Conservation (phyloP, 345 rosid species). For the Clarkia xantiana region DNA sequence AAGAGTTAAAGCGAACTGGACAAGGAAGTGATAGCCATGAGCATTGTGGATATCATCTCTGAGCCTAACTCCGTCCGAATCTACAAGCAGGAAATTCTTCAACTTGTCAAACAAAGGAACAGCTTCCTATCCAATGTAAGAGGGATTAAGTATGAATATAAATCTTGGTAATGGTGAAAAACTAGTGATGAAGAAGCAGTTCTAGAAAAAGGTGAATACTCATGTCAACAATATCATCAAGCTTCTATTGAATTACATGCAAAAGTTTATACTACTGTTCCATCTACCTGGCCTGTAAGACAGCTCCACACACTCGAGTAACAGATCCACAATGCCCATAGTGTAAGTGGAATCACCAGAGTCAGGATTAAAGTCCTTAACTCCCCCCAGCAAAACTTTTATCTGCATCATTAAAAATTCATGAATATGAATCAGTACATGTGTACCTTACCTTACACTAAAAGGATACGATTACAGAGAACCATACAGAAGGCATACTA, state of each 20-base stretch:
- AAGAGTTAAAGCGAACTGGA: conserved; percentile 77
- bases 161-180: not conserved
- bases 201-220: conserved; percentile 1
- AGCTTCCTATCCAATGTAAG: too few relatives aligned
- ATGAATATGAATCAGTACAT: too few relatives aligned
- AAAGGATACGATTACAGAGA: too few relatives aligned
- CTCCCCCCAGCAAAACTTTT: conserved; percentile 80
- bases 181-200: conserved; percentile 2
- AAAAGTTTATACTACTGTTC: not conserved
- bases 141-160: too few relatives aligned
- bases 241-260: too few relatives aligned
- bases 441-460: too few relatives aligned
- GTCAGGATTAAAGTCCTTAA: conserved; percentile 81
- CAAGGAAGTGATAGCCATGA: conserved; percentile 99
- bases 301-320: conserved; percentile 96
- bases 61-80: conserved; percentile 79
- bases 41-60: conserved; percentile 98
- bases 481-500: too few relatives aligned
- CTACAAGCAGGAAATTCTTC: conserved; percentile 32
- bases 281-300: conserved; percentile 85
- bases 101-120: conserved; percentile 15
- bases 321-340: conserved; percentile 92
- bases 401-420: conserved; percentile 42
- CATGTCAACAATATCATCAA: too few relatives aligned
- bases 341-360: conserved; percentile 90